Evolutionary conservation across 306 rosid genomes (phyloP), one percentile per base, ranked within the genome.

Genomic region (Glycyrrhiza uralensis): DNA sequence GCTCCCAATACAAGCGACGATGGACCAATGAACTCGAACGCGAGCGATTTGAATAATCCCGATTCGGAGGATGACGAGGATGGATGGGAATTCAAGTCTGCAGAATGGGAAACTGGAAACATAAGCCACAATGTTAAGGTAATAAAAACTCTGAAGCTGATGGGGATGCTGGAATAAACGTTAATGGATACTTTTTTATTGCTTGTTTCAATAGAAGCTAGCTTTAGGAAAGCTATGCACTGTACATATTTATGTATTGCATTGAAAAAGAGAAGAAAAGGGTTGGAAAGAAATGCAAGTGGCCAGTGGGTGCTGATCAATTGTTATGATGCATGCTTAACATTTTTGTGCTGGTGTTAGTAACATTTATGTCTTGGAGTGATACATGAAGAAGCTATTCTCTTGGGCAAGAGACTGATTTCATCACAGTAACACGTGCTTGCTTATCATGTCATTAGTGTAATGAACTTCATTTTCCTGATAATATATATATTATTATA

Each of bases 1-100:
- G 60, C 36, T 58, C 9, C 72, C 24, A 64, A 69, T 62, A 15
- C 50, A 9, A 54, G 32, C 9, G 9, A 39, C 3, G 75, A 50
- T 54, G 85, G 80, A 24, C 2, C 68, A 20, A 65, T 6, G 23
- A 75, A 72, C 38, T 69, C 74, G 29, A 54, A 76, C 44, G 23
- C 36, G 0, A 77, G 47, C 67, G 75, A 76, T 13, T 74, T 80
- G 52, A 64, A 80, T 74, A 64, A 80, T 74, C 72, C 70, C 5
- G 80, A 79, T 60, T 59, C 42, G 30, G 86, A 69, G n/a, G 79
- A 61, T 5, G 67, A 78, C 14, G 82, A 87, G 7, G 97, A 79
- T 79, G 97, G 98, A 28, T 94, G 98, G 98, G 98, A 94, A 76
- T 94, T 94, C 81, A 91, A 89, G 82, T 82, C 83, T 47, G 98